phyloP scores from a whole-genome alignment of 768 basidiomycete species.

The Tulasnella sp. region DNA sequence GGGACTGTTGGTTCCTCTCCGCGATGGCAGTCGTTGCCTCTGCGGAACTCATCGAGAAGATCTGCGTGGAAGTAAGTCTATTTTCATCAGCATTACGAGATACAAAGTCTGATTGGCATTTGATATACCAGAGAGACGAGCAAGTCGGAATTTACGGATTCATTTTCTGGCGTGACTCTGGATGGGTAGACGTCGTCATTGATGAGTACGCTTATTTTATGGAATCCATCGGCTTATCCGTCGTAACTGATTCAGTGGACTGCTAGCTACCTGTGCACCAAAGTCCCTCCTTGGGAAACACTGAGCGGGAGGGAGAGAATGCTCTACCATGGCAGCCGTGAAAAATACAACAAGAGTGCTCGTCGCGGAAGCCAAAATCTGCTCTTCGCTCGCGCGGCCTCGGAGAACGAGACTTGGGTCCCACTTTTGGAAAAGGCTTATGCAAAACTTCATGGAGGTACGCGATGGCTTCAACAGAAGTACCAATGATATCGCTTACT shows the following conservation, averaged over 20 bases:
- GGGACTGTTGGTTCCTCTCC: conserved; percentile 44
- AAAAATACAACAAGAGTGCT: conserved; percentile 34
- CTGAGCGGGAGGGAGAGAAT: conserved; percentile 30
- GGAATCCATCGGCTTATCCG: background rate
- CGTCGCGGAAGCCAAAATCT: conserved; percentile 36
- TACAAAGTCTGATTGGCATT: background rate
- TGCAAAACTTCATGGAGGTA: conserved; percentile 36
- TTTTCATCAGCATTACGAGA: background rate
- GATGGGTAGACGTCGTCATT: conserved; percentile 43
- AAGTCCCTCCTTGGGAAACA: conserved; percentile 42
- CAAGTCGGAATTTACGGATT: conserved; percentile 47
- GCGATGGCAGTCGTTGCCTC: conserved; percentile 41
- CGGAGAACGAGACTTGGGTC: conserved; percentile 43
- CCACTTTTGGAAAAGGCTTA: conserved; percentile 34
- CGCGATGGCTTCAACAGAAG: background rate
- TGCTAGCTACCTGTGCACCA: conserved; percentile 36
- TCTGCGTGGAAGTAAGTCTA: conserved; percentile 36
- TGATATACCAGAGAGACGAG: conserved; percentile 33
- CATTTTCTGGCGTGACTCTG: conserved; percentile 41
- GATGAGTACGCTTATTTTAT: conserved; percentile 39
- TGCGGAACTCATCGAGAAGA: conserved; percentile 36
- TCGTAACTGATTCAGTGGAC: background rate
- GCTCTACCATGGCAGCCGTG: conserved; percentile 41
- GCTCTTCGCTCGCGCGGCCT: conserved; percentile 37
- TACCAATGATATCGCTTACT: background rate